Base-by-base conservation (phyloP, 352 stramenopile genomes). In the Pythium dissimile region DNA sequence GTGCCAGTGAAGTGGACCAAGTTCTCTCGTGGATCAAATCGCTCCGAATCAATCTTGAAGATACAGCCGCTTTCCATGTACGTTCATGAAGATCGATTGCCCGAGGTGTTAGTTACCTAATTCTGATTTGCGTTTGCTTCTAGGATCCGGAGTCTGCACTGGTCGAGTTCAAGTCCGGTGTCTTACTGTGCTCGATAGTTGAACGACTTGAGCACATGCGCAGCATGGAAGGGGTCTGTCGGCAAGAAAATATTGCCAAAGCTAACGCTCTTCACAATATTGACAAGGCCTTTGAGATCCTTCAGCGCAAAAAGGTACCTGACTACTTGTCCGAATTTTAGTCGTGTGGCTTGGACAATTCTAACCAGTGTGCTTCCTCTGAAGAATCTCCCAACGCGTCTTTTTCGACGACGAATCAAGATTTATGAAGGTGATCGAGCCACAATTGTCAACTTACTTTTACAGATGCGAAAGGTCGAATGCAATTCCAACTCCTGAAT, bases 251-350 rank as follows among this genome's bases (percentile, higher is more conserved):
- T 13, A 42, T 73, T 23, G 69, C 70, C 31, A 84, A 73, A 64
- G 75, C 81, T 9, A 80, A 75, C n/a, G 66, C 77, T 1, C 56
- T 92, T 24, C 73, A 92, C 69, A 92, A 92, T 53, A 87, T 92
- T 37, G 61, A 52, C 27, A 92, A 92, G 38, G 81, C 75, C 15
- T 60, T 89, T 1, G 57, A 55, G 15, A 77, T 89, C 20, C 61
- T 92, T 1, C 69, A 83, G 50, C 62, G 73, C 38, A 89, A 88
- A 35, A 89, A 88, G 64, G 76, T 87, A n/a, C n/a, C n/a, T n/a
- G n/a, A n/a, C n/a, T n/a, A n/a, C n/a, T 2, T 16, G 2, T 3
- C 2, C 13, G 15, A 4, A 3, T 28, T 15, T n/a, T 2, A 26
- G 13, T 53, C 35, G 3, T 42, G 8, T 28, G 10, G n/a, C 16